A percentile compares a stretch with the other conserved stretches of the same genome.
These are phyloP conservation scores for Kwoniella newhampshirensis DNA, from an alignment of 768 basidiomycete species.

Conservation along the genomic window DNA sequence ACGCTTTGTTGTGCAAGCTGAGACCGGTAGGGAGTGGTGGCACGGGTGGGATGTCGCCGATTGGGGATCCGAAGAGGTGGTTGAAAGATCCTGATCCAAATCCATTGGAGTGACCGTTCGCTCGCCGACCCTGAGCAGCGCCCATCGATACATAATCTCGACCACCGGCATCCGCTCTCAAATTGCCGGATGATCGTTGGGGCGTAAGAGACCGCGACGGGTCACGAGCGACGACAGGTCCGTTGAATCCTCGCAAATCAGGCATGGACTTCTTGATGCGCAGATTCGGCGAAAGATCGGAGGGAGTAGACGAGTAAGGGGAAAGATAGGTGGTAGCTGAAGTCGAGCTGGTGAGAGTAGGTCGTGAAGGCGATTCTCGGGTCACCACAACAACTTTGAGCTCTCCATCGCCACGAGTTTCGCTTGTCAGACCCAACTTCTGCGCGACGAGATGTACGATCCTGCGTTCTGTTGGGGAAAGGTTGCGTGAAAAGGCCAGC, in stretches of 20 bases:
- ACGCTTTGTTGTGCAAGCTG: conserved; percentile 15
- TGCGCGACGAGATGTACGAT: conserved; percentile 95
- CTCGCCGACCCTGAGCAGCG: conserved; percentile 32
- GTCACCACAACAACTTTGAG: conserved; percentile 92
- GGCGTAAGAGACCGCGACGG: conserved; percentile 46
- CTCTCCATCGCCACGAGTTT: conserved; percentile 82
- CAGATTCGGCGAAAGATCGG: conserved; percentile 60
- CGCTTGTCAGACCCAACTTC: conserved; percentile 88
- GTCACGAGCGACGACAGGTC: conserved; percentile 51
- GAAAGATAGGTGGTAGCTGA: conserved; percentile 41
- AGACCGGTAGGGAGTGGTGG: conserved; percentile 40
- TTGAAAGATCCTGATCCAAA: conserved; percentile 34
- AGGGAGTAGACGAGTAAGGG: conserved; percentile 46
- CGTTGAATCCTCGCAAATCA: conserved; percentile 64
- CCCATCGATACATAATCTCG: conserved; percentile 43
- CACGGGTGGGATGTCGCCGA: conserved; percentile 39
- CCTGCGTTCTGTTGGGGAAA: conserved; percentile 79
- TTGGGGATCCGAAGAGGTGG: conserved; percentile 35
- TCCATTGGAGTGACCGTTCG: conserved; percentile 24
- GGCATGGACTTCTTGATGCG: conserved; percentile 99
- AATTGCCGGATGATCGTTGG: conserved; percentile 53
- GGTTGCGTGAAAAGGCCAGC: conserved; percentile 87
- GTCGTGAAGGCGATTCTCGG: conserved; percentile 60
- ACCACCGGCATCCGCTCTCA: conserved; percentile 29
- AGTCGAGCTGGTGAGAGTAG: conserved; percentile 55